phyloP scores from a whole-genome alignment of 805 yeast genomes.

The Ogataea populi-albae region DNA sequence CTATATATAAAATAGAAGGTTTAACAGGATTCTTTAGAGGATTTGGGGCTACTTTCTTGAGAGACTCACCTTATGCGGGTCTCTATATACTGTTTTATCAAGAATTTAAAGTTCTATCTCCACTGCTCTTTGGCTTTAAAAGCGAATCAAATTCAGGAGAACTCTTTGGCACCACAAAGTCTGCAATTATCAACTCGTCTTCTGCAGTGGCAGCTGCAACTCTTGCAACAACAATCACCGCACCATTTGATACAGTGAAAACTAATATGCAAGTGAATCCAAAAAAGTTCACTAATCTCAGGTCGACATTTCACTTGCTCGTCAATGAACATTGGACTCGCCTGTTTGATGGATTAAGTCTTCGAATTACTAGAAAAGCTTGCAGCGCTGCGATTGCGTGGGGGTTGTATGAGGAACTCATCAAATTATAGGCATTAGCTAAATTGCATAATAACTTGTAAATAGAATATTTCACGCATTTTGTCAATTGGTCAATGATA shows the following conservation, averaged over 20 bases:
- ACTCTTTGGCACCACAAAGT: constrained; percentile 21
- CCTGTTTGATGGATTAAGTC: constrained; percentile 78
- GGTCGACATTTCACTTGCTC: constrained; percentile 38
- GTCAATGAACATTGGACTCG: constrained; percentile 48
- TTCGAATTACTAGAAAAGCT: constrained; percentile 82
- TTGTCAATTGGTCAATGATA: background rate
- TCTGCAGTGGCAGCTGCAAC: constrained; percentile 82
- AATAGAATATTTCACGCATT: constrained; percentile 4
- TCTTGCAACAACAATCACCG: constrained; percentile 79
- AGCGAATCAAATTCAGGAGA: constrained; percentile 1
- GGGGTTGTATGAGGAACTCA: constrained; percentile 92
- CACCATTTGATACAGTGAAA: constrained; percentile 93
- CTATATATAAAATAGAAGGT: constrained; percentile 54
- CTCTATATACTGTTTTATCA: constrained; percentile 85
- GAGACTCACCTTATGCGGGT: constrained; percentile 98
- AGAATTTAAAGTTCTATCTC: constrained; percentile 57
- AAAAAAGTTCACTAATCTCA: constrained; percentile 38
- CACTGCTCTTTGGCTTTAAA: constrained; percentile 34
- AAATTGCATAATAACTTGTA: background rate
- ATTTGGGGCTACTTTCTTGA: constrained; percentile 75
- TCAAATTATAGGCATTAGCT: constrained; percentile 35
- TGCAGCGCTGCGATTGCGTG: constrained; percentile 93
- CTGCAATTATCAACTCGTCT: constrained; percentile 59
- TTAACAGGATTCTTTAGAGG: constrained; percentile 79
- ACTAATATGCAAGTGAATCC: constrained; percentile 84